Evolutionary conservation across 768 basidiomycete species (phyloP).

Genomic region (Coprinellus aureogranulatus): DNA sequence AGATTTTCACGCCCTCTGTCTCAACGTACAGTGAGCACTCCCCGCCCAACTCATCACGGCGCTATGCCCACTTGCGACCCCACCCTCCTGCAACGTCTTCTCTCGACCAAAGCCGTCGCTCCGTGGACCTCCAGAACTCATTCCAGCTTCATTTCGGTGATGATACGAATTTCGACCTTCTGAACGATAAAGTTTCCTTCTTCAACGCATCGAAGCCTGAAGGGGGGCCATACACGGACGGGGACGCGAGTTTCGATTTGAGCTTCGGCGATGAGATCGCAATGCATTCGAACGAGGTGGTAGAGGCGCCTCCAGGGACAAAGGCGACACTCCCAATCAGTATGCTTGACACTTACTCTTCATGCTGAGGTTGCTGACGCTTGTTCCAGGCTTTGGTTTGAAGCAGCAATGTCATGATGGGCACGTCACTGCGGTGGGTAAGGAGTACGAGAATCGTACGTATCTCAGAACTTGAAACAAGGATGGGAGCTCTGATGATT

Average conservation of each 20-base stretch:
- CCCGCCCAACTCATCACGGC: too few relatives aligned
- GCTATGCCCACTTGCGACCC: constrained; percentile 26
- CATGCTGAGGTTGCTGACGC: too few relatives aligned
- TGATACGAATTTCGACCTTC: constrained; percentile 49
- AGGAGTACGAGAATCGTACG: too few relatives aligned
- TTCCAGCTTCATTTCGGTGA: constrained; percentile 47
- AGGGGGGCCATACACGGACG: constrained; percentile 34
- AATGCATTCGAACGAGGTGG: background rate
- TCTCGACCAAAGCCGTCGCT: constrained; percentile 33
- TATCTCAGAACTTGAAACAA: too few relatives aligned
- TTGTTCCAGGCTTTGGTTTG: too few relatives aligned
- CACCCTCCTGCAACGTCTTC: constrained; percentile 18
- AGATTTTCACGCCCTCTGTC: constrained; percentile 22
- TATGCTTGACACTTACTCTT: too few relatives aligned
- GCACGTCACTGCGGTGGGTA: too few relatives aligned
- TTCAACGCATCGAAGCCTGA: constrained; percentile 30
- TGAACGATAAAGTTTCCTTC: constrained; percentile 53
- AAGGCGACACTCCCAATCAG: too few relatives aligned
- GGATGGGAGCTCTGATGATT: too few relatives aligned
- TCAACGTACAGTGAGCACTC: constrained; percentile 12
- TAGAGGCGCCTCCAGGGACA: background rate
- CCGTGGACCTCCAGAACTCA: constrained; percentile 46
- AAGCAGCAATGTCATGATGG: too few relatives aligned
- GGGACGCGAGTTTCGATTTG: constrained; percentile 42
- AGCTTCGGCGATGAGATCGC: constrained; percentile 21